These are phyloP conservation scores for Talaromyces sp. DNA, from an alignment of 2,329 filamentous ascomycete genomes.

Conservation along the genomic window DNA sequence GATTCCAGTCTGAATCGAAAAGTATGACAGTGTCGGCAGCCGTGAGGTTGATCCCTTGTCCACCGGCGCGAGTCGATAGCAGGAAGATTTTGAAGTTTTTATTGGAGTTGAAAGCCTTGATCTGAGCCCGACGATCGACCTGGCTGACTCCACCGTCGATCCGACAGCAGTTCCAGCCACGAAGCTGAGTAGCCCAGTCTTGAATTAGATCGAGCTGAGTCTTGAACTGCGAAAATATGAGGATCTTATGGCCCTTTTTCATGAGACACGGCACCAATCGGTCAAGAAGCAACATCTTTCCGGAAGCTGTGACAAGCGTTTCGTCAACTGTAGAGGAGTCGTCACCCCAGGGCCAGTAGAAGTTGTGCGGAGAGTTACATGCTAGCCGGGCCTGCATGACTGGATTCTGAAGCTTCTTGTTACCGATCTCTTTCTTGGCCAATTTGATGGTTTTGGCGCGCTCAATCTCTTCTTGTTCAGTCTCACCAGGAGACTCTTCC, in stretches of 20 bases:
- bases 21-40: conserved; percentile 89
- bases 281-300: conserved; percentile 94
- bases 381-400: conserved; percentile 86
- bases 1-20: conserved; percentile 91
- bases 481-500: conserved; percentile 39
- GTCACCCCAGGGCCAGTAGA: conserved; percentile 83
- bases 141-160: conserved; percentile 88
- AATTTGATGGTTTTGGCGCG: conserved; percentile 33
- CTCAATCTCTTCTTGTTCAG: conserved; percentile 57
- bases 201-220: conserved; percentile 88
- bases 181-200: conserved; percentile 75
- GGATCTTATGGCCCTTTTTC: conserved; percentile 72
- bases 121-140: conserved; percentile 64
- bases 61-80: conserved; percentile 84
- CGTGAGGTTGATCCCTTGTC: conserved; percentile 91
- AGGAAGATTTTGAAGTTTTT: conserved; percentile 71
- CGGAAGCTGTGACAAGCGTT: conserved; percentile 77
- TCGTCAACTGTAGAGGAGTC: conserved; percentile 65
- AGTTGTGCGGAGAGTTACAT: conserved; percentile 93
- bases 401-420: conserved; percentile 90
- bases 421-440: conserved; percentile 78
- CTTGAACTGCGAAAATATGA: conserved; percentile 96
- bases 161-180: conserved; percentile 75
- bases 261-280: conserved; percentile 76
- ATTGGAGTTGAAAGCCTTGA: conserved; percentile 67